phyloP scores from a whole-genome alignment of 345 rosid species.

The Luvunga scandens region DNA sequence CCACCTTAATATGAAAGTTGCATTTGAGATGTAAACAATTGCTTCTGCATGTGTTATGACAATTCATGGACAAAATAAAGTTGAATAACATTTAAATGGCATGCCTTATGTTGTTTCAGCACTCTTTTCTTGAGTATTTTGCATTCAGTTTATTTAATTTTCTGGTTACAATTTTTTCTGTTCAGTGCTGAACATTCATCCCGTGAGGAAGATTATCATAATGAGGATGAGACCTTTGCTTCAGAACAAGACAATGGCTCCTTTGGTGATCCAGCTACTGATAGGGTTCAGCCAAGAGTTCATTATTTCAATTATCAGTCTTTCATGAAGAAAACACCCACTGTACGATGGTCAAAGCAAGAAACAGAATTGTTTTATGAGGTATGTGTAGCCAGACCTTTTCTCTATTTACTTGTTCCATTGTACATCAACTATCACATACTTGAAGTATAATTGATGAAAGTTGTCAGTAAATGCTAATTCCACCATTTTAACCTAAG shows the following conservation, averaged over 20 bases:
- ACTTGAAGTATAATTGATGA: neutral
- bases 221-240: constrained; percentile 34
- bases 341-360: constrained; percentile 71
- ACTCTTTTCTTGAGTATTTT: neutral
- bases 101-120: neutral
- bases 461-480: neutral
- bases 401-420: neutral
- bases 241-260: constrained; percentile 32
- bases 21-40: neutral
- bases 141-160: constrained; percentile 8
- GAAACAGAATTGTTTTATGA: constrained; percentile 80
- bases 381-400: constrained; percentile 29
- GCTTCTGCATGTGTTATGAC: neutral
- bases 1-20: neutral
- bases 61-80: neutral
- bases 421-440: neutral
- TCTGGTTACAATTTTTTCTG: neutral
- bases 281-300: constrained; percentile 17
- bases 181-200: constrained; percentile 39
- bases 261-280: constrained; percentile 18
- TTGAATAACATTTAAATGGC: neutral
- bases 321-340: constrained; percentile 60
- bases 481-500: neutral
- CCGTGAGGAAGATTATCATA: constrained; percentile 33
- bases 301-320: constrained; percentile 60